Conservation (phyloP, 2,329 filamentous ascomycete species). For the Aspergillus texensis region DNA sequence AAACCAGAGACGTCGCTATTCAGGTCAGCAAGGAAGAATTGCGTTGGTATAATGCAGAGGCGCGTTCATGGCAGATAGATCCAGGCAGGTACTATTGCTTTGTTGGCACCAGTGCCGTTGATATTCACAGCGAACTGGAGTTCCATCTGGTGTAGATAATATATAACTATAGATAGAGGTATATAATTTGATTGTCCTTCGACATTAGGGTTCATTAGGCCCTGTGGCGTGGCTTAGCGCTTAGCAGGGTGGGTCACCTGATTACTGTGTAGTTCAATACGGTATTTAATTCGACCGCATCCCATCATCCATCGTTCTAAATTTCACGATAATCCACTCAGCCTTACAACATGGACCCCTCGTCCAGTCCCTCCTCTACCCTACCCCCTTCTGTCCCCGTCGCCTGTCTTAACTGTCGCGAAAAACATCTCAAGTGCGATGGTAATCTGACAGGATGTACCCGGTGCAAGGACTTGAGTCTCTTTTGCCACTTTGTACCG, state of each 20-base stretch:
- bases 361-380: neutral
- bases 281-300: neutral
- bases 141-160: neutral
- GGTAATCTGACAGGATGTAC: slow-evolving; percentile 9
- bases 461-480: slow-evolving; percentile 7
- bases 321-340: neutral
- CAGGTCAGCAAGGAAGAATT: neutral
- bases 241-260: neutral
- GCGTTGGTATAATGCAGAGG: slow-evolving; percentile 1
- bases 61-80: neutral
- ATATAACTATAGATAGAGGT: too few relatives aligned
- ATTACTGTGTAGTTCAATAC: neutral
- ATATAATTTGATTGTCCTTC: too few relatives aligned
- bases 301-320: neutral
- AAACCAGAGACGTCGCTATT: neutral
- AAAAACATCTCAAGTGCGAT: slow-evolving; percentile 12
- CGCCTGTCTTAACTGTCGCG: slow-evolving; percentile 10
- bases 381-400: neutral
- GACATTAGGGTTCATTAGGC: too few relatives aligned
- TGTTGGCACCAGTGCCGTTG: neutral
- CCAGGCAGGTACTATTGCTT: neutral
- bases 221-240: too few relatives aligned
- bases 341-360: neutral
- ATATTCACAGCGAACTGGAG: neutral
- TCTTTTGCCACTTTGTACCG: slow-evolving; percentile 9